phyloP scores from a whole-genome alignment of 768 basidiomycete species.

The Royoungia palumana region DNA sequence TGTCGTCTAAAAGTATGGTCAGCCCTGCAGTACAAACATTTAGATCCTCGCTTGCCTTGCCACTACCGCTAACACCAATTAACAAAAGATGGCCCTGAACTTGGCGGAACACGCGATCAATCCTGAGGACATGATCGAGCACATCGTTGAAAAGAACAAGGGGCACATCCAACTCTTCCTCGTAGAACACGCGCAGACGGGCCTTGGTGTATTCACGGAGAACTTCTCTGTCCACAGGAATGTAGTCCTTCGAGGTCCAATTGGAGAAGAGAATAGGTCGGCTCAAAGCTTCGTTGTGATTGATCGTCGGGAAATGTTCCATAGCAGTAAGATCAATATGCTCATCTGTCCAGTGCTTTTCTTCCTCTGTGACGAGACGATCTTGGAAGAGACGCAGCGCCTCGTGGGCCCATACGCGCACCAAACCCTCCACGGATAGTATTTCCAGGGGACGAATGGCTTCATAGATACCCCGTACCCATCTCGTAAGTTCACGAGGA shows the following conservation, averaged over 20 bases:
- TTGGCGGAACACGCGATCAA: constrained; percentile 98
- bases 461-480: constrained; percentile 97
- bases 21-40: constrained; percentile 9
- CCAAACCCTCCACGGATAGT: constrained; percentile 91
- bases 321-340: constrained; percentile 80
- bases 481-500: constrained; percentile 97
- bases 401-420: constrained; percentile 98
- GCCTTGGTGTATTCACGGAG: constrained; percentile 97
- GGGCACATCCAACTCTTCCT: constrained; percentile 97
- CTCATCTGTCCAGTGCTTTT: constrained; percentile 94
- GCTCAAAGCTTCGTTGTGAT: constrained; percentile 76
- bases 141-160: constrained; percentile 99
- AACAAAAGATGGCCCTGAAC: constrained; percentile 94
- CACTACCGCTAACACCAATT: constrained; percentile 97
- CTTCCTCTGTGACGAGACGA: constrained; percentile 89
- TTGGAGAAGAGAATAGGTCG: constrained; percentile 97
- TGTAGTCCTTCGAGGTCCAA: constrained; percentile 97
- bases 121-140: constrained; percentile 94
- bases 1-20: constrained; percentile 65
- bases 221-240: constrained; percentile 89
- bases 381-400: constrained; percentile 97
- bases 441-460: constrained; percentile 92
- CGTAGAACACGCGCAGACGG: constrained; percentile 95
- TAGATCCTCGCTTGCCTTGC: constrained; percentile 63
- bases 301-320: constrained; percentile 92